phyloP scores from a whole-genome alignment of 148 eudicot species.

The Cornus kousa region DNA sequence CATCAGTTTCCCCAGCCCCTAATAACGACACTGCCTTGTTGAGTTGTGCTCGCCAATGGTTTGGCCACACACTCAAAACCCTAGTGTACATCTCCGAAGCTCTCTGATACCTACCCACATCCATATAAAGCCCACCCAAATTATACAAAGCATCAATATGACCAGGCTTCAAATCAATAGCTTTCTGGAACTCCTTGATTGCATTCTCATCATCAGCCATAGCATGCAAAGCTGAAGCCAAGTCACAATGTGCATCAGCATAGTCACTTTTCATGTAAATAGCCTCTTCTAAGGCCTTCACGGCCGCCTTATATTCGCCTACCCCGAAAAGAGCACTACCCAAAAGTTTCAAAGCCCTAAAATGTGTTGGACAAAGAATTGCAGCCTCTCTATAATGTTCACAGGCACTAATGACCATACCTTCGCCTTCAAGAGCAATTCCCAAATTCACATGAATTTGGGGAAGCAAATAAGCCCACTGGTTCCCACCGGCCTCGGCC shows the following conservation, averaged over 20 bases:
- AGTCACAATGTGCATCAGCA: slow-evolving; percentile 96
- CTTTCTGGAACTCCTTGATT: slow-evolving; percentile 93
- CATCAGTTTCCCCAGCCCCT: slow-evolving; percentile 95
- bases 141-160: slow-evolving; percentile 96
- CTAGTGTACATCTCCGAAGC: slow-evolving; percentile 98
- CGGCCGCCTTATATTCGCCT: slow-evolving; percentile 93
- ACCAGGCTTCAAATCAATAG: slow-evolving; percentile 91
- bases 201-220: slow-evolving; percentile 91
- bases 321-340: slow-evolving; percentile 97
- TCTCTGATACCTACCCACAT: slow-evolving; percentile 95
- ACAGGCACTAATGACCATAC: slow-evolving; percentile 92
- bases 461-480: slow-evolving; percentile 86
- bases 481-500: slow-evolving; percentile 85
- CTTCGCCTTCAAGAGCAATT: slow-evolving; percentile 86
- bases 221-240: slow-evolving; percentile 92
- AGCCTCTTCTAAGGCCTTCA: slow-evolving; percentile 94
- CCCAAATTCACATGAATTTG: slow-evolving; percentile 96
- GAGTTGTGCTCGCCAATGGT: slow-evolving; percentile 94
- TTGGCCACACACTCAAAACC: slow-evolving; percentile 86
- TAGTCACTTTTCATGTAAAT: slow-evolving; percentile 85
- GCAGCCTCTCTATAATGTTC: slow-evolving; percentile 97
- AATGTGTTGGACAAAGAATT: slow-evolving; percentile 92
- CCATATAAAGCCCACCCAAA: slow-evolving; percentile 96
- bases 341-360: slow-evolving; percentile 90
- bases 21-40: slow-evolving; percentile 90